Evolutionary conservation across 2,329 filamentous ascomycete species (phyloP).

Genomic region (Rutstroemia sp.): DNA sequence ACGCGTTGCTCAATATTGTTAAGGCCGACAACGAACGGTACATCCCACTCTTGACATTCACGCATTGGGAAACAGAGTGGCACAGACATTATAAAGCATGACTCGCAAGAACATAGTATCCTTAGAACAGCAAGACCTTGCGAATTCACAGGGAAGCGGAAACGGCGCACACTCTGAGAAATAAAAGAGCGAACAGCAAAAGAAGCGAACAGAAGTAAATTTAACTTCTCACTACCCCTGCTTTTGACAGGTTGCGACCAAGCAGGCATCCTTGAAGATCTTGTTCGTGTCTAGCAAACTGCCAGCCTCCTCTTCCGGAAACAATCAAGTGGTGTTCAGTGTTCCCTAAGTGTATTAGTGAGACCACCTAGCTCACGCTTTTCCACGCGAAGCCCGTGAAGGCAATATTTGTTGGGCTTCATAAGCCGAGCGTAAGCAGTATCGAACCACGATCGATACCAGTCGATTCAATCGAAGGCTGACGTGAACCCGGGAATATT

Average conservation of each 20-base stretch:
- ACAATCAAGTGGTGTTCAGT: neutral
- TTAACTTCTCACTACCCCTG: conserved; percentile 2
- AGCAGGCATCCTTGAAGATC: conserved; percentile 8
- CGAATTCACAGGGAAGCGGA: neutral
- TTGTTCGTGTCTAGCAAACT: neutral
- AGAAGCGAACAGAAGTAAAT: conserved; percentile 1
- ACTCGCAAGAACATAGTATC: conserved; percentile 8
- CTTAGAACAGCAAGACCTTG: conserved; percentile 8
- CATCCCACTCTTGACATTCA: conserved; percentile 9
- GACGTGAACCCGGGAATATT: too few relatives aligned
- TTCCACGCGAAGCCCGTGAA: neutral
- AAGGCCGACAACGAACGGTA: neutral
- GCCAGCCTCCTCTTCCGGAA: neutral
- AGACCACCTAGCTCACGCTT: conserved; percentile 2
- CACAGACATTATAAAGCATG: conserved; percentile 6
- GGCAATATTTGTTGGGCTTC: conserved; percentile 4
- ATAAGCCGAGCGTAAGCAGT: neutral
- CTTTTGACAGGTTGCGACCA: conserved; percentile 6
- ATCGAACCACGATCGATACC: neutral
- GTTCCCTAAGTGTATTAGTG: conserved; percentile 3
- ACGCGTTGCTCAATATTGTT: neutral
- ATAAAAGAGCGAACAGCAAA: neutral
- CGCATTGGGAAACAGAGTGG: neutral
- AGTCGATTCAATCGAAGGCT: neutral
- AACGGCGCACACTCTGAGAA: conserved; percentile 5